Evolutionary conservation across 257 asterid species (phyloP), one percentile per base, ranked within the genome.

Genomic region (Solanum pimpinellifolium): DNA sequence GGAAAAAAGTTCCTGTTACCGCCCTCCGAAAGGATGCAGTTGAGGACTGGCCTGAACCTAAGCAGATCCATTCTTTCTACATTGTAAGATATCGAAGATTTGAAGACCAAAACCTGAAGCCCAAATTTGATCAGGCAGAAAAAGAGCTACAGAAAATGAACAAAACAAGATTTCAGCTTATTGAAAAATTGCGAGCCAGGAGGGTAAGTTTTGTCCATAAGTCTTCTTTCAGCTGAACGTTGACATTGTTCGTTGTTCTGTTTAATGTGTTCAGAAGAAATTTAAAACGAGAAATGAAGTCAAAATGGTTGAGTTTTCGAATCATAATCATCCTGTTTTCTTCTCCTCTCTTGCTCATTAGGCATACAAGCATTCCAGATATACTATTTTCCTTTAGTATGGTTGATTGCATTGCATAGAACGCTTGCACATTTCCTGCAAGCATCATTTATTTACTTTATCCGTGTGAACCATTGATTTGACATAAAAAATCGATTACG

Each of bases 1-100:
- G 6, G 41, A 86, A 86, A 80, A 90, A 89, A 42, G 92, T 83
- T 65, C 62, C 93, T 1, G 94, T 92, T 33, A 86, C 89, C 90
- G 88, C 87, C 92, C 85, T 93, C 89, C 98, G 94, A 2, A 94
- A 91, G 93, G 93, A 96, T 90, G 99, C 92, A 23, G 98, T 89
- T 87, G 98, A 96, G 66, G 98, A 95, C 80, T 96, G 99, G 98
- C 99, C 99, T 13, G 98, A 90, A 86, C 96, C 98, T 80, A 83
- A 89, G 47, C 94, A 93, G 90, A 88, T 94, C 39, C 95, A 95
- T 90, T 88, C 94, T 3, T 93, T 93, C 88, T 94, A 89, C 86
- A 47, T 93, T 76, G 92, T 92, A 9, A 93, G 89, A 90, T 94
- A 94, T 88, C 91, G 99, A 72, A 85, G 94, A 20, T 87, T 69